These are phyloP conservation scores for Neurospora sp. DNA, from an alignment of 495 filamentous ascomycete genomes.

Conservation along the genomic window DNA sequence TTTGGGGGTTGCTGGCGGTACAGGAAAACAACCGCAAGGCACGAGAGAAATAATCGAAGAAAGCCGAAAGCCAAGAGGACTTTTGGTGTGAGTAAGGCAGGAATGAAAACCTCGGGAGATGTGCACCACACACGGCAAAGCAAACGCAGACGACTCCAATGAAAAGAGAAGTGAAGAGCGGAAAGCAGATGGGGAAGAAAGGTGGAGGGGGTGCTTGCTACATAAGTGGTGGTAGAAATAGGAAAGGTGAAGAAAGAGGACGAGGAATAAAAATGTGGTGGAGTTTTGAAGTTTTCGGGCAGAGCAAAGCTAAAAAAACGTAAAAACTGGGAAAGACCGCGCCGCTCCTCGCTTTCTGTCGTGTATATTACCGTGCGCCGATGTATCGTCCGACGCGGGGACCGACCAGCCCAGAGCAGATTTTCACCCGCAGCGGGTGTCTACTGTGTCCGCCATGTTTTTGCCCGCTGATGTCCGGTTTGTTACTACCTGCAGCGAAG, in stretches of 20 bases:
- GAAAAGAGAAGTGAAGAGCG: neutral
- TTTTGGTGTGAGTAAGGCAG: neutral
- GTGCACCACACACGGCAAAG: neutral
- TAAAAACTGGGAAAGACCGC: neutral
- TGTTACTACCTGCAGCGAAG: neutral
- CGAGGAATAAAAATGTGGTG: neutral
- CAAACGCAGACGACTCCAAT: neutral
- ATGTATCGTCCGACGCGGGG: neutral
- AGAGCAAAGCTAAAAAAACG: neutral
- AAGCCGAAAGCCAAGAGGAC: neutral
- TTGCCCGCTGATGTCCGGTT: neutral
- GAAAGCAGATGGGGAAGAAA: neutral
- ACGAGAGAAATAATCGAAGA: neutral
- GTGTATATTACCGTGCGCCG: neutral
- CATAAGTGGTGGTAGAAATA: neutral
- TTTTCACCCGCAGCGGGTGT: neutral
- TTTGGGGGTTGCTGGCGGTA: neutral
- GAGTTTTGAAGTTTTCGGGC: neutral
- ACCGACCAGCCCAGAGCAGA: neutral
- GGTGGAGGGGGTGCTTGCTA: neutral
- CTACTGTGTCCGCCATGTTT: neutral
- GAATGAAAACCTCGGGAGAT: neutral
- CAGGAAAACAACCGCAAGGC: neutral
- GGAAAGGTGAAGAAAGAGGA: neutral
- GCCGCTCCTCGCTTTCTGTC: neutral